Evolutionary conservation across 2,329 filamentous ascomycete species (phyloP), one percentile per base, ranked within the genome.

Genomic region (Exophiala aquamarina): DNA sequence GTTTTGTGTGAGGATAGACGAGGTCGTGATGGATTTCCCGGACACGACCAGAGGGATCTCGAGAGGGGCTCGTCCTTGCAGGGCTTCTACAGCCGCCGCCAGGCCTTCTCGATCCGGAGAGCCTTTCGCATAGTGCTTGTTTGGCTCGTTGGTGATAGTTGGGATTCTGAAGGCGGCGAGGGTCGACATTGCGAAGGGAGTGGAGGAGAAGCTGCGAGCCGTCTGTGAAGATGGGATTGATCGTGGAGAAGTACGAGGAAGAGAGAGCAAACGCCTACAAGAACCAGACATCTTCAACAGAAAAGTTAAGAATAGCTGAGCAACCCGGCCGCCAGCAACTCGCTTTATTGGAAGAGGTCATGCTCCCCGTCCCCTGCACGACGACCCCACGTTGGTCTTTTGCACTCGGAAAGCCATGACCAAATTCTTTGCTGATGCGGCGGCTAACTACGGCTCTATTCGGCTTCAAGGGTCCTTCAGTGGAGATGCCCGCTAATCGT

Each of bases 131-230:
- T 95, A 98, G 70, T 92, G 86, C 74, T 94, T 87, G 67, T 96
- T 98, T n/a, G 89, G 89, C 74, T 98, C 93, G 66, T 98, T 98
- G 65, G 81, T 75, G 60, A 96, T 82, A 55, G 83, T 83, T 40
- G 93, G 93, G 41, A 91, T 81, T 75, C 89, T 92, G 79, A 96
- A 97, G 52, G 82, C 78, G 40, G 90, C 91, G 55, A 95, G 76
- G 6, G 83, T 86, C 47, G 83, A 61, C 61, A 63, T 66, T 40
- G 39, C 57, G 45, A 44, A n/a, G 6, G 40, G 37, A 9, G 39
- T 47, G 14, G 32, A 43, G 20, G 51, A 48, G 20, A 58, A 52
- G 17, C 35, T 13, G 42, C 49, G 51, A 23, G 35, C 31, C 3
- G 36, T 28, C 32, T 48, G 38, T 44, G 41, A 40, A 44, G 47